Base-by-base conservation (phyloP, 192 early-diverging fungal genomes). In the Rhizoclosmatium globosum region DNA sequence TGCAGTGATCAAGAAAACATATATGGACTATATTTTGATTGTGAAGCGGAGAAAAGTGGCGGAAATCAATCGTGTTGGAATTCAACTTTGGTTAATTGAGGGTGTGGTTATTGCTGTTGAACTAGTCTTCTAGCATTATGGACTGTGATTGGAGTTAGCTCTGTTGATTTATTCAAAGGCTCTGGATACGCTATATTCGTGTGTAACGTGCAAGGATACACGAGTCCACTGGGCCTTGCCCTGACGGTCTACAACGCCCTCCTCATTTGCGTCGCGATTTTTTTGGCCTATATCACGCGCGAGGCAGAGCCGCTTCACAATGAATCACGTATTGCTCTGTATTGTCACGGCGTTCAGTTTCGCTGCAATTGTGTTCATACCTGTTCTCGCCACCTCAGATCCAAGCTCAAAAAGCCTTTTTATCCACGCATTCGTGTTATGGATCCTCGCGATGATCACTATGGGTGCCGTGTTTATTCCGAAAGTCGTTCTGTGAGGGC, bases 391-490 rank as follows among this genome's bases (percentile, higher is more conserved):
- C 15, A 47, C 15, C 7, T 23, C 67, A 46, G 44, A 9, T 45
- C 67, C 67, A 41, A 17, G 41, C 17, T 43, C 17, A 17, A 7
- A 9, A 21, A 6, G 31, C 9, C 31, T 68, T 21, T 6, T 68
- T 13, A 68, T 46, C 15, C n/a, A 19, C 17, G 39, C 67, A 17
- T 68, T 17, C n/a, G 43, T 43, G 19, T 7, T 43, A n/a, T 42
- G 67, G 39, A 47, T 68, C 23, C 43, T 68, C 15, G 17, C 6
- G 31, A 7, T 68, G n/a, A n/a, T 68, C 23, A 47, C 45, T 2
- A 21, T 68, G 21, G 44, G 17, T 15, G 7, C 67, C 4, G 43
- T 68, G n/a, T 68, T 68, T 68, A 43, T 19, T 68, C 67, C 67
- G 45, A 68, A 68, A 47, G 38, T 17, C 2, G 45, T 47, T 11